These are phyloP conservation scores for Arthrobotrys conoides DNA, from an alignment of 2,329 filamentous ascomycete genomes.

Conservation along the genomic window DNA sequence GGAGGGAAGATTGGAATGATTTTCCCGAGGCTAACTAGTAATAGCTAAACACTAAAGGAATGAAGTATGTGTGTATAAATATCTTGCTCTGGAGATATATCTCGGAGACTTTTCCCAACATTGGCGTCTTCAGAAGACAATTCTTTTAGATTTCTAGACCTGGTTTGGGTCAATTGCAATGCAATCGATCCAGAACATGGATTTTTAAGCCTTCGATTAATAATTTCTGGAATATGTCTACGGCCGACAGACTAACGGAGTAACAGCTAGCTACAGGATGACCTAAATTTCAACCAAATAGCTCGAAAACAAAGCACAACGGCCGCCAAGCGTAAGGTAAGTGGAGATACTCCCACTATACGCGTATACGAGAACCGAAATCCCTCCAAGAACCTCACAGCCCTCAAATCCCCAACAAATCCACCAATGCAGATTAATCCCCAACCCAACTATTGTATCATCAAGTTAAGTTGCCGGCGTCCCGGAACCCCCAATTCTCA, in stretches of 20 bases:
- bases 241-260: background rate
- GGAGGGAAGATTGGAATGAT: background rate
- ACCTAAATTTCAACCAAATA: too few relatives aligned
- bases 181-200: background rate
- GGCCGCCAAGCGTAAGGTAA: too few relatives aligned
- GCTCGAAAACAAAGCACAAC: too few relatives aligned
- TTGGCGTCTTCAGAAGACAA: too few relatives aligned
- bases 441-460: background rate
- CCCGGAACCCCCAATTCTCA: too few relatives aligned
- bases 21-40: constrained; percentile 3
- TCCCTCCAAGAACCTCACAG: background rate
- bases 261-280: too few relatives aligned
- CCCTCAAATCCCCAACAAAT: background rate
- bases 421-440: background rate
- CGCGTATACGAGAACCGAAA: background rate
- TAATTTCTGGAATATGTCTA: background rate
- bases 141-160: background rate
- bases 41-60: background rate
- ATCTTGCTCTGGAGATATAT: background rate
- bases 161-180: too few relatives aligned
- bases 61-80: too few relatives aligned
- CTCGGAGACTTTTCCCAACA: constrained; percentile 5
- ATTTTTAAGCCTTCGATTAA: constrained; percentile 1
- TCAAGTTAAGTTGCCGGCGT: too few relatives aligned
- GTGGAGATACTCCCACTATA: background rate